A percentile compares a stretch with the other conserved stretches of the same genome.
Evolutionary conservation across 2,329 filamentous ascomycete genomes (phyloP).

Genomic region (Colletotrichum cereale): DNA sequence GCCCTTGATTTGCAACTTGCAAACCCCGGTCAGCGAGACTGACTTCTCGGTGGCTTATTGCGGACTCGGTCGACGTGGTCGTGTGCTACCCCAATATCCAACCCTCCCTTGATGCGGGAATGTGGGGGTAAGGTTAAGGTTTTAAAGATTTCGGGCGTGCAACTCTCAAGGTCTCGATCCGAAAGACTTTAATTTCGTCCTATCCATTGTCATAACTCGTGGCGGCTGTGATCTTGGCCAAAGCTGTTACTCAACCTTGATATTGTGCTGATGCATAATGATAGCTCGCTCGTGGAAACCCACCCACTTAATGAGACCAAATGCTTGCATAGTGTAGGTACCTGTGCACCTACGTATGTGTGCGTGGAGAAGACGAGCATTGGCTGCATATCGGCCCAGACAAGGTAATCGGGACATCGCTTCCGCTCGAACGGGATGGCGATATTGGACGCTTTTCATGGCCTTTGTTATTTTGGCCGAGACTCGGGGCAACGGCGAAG

Average conservation of each 20-base stretch:
- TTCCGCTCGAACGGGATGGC: not conserved
- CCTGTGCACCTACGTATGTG: not conserved
- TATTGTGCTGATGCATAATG: not conserved
- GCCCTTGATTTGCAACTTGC: not conserved
- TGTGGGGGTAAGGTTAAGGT: not conserved
- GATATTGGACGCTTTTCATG: conserved; percentile 1
- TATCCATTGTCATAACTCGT: not conserved
- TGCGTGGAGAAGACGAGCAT: conserved; percentile 3
- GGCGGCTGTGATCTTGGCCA: not conserved
- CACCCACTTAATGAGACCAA: not conserved
- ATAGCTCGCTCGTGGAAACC: not conserved
- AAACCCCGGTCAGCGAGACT: not conserved
- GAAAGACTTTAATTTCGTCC: not conserved
- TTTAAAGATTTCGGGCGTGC: not conserved
- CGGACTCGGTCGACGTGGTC: not conserved
- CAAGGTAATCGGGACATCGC: conserved; percentile 6
- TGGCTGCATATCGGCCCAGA: conserved; percentile 3
- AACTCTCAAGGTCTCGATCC: not conserved
- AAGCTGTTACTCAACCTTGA: not conserved
- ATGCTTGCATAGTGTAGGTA: not conserved
- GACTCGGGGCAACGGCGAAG: not conserved
- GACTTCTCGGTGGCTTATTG: not conserved
- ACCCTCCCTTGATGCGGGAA: conserved; percentile 1
- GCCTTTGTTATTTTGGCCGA: not conserved
- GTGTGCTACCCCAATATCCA: not conserved